Conservation (phyloP, 345 rosid species). For the Anastatica hierochuntica region DNA sequence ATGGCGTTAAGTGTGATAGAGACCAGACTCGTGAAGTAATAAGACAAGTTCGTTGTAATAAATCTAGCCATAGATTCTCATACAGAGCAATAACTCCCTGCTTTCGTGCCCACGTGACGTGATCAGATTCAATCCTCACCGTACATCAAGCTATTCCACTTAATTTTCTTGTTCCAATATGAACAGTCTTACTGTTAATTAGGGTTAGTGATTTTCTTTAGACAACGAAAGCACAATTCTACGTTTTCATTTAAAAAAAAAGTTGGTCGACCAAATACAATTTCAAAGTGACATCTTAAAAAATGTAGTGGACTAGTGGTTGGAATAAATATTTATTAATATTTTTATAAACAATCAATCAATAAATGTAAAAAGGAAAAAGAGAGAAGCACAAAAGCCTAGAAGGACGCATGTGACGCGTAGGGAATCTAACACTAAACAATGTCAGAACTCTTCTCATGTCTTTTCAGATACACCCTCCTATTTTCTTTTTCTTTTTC, state of each 20-base stretch:
- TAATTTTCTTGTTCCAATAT: too few species aligned
- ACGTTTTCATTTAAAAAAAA: too few species aligned
- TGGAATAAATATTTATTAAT: conserved; percentile 3
- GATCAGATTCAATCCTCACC: conserved; percentile 8
- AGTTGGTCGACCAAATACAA: conserved; percentile 2
- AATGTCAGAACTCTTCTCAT: conserved; percentile 22
- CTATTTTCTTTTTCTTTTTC: neutral
- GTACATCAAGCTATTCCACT: neutral
- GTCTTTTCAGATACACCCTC: conserved; percentile 23
- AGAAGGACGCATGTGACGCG: conserved; percentile 31
- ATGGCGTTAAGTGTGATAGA: too few species aligned
- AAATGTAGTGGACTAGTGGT: conserved; percentile 17
- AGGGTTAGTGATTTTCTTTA: neutral
- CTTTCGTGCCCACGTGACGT: conserved; percentile 15
- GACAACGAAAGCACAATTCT: too few species aligned
- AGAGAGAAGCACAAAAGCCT: conserved; percentile 19
- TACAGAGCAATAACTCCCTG: neutral
- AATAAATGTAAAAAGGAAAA: too few species aligned
- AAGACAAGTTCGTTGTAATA: conserved; percentile 16
- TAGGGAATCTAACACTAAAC: conserved; percentile 30
- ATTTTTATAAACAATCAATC: too few species aligned
- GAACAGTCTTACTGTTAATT: too few species aligned
- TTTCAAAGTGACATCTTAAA: neutral
- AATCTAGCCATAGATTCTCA: conserved; percentile 18
- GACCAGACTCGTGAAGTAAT: too few species aligned